These are phyloP conservation scores for Acorus calamus DNA, from an alignment of 106 monocot species.

Conservation along the genomic window DNA sequence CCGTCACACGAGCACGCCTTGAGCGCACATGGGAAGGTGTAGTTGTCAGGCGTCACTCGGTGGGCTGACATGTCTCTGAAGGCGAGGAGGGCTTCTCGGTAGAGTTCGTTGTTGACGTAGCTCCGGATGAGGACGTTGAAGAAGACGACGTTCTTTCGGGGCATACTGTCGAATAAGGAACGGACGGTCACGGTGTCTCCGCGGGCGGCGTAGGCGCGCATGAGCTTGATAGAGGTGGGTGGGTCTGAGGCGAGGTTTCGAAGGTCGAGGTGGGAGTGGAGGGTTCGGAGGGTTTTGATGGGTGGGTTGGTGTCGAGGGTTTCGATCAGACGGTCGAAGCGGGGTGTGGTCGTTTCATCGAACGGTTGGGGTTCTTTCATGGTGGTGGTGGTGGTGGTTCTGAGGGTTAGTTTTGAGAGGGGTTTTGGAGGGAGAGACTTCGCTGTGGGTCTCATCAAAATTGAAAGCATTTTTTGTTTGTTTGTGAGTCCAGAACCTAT, in stretches of 20 bases:
- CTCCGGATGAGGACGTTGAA: conserved; percentile 86
- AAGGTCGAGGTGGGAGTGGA: conserved; percentile 26
- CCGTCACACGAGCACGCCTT: conserved; percentile 38
- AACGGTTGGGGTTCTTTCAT: no score
- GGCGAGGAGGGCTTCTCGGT: conserved; percentile 39
- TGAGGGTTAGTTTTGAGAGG: no score
- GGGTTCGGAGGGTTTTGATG: conserved; percentile 21
- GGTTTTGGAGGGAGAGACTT: no score
- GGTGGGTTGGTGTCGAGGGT: conserved; percentile 26
- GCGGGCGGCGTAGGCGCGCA: conserved; percentile 53
- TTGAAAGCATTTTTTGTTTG: no score
- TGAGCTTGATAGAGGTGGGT: conserved; percentile 48
- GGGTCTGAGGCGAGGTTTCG: conserved; percentile 27
- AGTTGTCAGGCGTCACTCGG: conserved; percentile 36
- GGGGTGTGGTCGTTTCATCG: no score
- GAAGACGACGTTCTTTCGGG: conserved; percentile 38
- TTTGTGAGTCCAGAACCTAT: no score
- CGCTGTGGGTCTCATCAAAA: no score
- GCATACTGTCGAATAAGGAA: conserved; percentile 47
- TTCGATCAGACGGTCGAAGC: conserved; percentile 6
- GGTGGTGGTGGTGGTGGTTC: no score
- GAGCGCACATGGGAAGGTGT: conserved; percentile 62
- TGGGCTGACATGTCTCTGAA: conserved; percentile 29
- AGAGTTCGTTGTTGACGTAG: conserved; percentile 37
- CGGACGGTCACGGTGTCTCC: conserved; percentile 35